These are phyloP conservation scores for Rhynchosporium secalis DNA, from an alignment of 2,329 filamentous ascomycete genomes.

Conservation along the genomic window DNA sequence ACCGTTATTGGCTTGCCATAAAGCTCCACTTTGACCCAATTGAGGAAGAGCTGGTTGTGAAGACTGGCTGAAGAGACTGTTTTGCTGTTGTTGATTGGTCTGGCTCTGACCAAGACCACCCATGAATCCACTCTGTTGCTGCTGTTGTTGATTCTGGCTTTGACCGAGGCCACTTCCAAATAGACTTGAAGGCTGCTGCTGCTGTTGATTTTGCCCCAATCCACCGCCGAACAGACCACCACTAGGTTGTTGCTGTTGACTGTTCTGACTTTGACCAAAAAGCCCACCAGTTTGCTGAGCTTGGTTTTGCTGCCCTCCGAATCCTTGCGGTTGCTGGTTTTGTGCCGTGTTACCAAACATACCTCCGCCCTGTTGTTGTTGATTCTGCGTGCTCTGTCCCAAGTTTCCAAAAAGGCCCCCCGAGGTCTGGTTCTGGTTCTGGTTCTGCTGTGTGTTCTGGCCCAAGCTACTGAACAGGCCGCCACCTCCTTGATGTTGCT, in stretches of 20 bases:
- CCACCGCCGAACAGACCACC: slow-evolving; percentile 18
- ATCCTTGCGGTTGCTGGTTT: slow-evolving; percentile 20
- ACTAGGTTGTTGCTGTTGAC: background rate
- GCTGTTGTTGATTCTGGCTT: slow-evolving; percentile 20
- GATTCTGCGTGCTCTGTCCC: slow-evolving; percentile 15
- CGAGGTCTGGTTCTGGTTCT: slow-evolving; percentile 6
- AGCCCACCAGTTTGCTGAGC: background rate
- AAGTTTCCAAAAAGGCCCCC: slow-evolving; percentile 19
- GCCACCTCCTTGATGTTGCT: slow-evolving; percentile 26
- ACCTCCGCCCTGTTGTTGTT: slow-evolving; percentile 5
- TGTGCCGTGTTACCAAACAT: slow-evolving; percentile 17
- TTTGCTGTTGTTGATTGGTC: slow-evolving; percentile 30
- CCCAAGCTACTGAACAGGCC: slow-evolving; percentile 20
- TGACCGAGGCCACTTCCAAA: slow-evolving; percentile 16
- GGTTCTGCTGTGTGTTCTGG: slow-evolving; percentile 18
- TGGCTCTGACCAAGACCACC: slow-evolving; percentile 30
- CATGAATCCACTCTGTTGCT: slow-evolving; percentile 26
- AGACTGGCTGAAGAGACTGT: slow-evolving; percentile 24
- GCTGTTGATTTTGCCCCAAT: slow-evolving; percentile 11
- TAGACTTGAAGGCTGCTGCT: slow-evolving; percentile 16
- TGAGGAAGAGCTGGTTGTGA: slow-evolving; percentile 39
- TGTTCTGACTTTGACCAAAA: slow-evolving; percentile 5
- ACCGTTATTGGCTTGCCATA: slow-evolving; percentile 37
- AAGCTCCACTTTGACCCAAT: slow-evolving; percentile 30
- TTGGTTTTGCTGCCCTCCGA: slow-evolving; percentile 23